A percentile compares a stretch with the other conserved stretches of the same genome.
Conservation (phyloP, 1,284 basidiomycete species). For the Coniferiporia weirii region DNA sequence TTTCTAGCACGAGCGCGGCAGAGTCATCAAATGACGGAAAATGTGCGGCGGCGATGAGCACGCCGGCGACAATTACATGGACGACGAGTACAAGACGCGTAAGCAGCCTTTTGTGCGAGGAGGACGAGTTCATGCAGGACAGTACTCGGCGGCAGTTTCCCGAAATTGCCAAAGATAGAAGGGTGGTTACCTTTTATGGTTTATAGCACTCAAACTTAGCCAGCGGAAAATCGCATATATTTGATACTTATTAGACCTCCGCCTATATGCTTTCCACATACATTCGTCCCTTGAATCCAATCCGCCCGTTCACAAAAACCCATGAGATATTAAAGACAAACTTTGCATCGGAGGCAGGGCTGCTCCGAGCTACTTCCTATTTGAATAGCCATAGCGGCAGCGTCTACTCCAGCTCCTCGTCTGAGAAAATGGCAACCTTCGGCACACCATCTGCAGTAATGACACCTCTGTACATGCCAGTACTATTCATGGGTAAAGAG, state of each 20-base stretch:
- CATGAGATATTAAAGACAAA: too few species aligned
- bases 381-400: too few species aligned
- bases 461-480: conserved; percentile 78
- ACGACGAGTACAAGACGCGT: conserved; percentile 23
- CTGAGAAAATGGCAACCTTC: conserved; percentile 70
- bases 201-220: not conserved
- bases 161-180: not conserved
- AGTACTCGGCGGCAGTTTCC: too few species aligned
- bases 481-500: conserved; percentile 64
- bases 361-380: too few species aligned
- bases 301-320: too few species aligned
- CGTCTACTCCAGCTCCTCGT: conserved; percentile 45
- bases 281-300: too few species aligned
- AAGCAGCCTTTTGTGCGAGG: conserved; percentile 8
- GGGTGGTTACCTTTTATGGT: not conserved
- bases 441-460: conserved; percentile 61
- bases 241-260: not conserved
- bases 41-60: conserved; percentile 27
- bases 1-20: conserved; percentile 31
- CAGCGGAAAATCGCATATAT: too few species aligned
- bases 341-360: too few species aligned
- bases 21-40: conserved; percentile 43
- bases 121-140: not conserved
- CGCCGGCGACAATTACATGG: conserved; percentile 31
- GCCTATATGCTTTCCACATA: not conserved